Evolutionary conservation across 163 green algal species (phyloP).

Genomic region (Volvox carteri): DNA sequence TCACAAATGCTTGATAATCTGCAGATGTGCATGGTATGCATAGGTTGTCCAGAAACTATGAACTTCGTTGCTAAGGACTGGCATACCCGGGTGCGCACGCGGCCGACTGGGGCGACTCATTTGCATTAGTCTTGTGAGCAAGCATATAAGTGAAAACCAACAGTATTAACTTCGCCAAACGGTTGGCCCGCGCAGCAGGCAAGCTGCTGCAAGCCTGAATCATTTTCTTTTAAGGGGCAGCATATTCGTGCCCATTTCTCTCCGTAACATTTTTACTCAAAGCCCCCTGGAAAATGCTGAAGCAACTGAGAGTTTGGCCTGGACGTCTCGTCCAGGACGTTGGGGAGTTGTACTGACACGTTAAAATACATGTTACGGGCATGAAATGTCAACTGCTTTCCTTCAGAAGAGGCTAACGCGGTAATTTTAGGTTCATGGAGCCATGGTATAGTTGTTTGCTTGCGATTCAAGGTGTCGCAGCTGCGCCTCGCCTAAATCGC

Average conservation of each 20-base stretch:
- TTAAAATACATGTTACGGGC: too few species aligned
- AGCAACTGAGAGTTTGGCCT: too few species aligned
- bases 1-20: background rate
- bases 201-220: background rate
- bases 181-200: slow-evolving; percentile 9
- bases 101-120: background rate
- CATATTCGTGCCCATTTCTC: background rate
- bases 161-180: background rate
- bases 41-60: background rate
- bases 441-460: too few species aligned
- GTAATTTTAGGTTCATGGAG: too few species aligned
- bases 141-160: background rate
- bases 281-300: too few species aligned
- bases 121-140: background rate
- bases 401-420: too few species aligned
- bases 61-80: background rate
- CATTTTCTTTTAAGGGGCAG: background rate
- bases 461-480: too few species aligned
- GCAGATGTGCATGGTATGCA: background rate
- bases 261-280: background rate
- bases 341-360: too few species aligned
- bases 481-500: too few species aligned
- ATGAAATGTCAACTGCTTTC: too few species aligned
- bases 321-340: too few species aligned
- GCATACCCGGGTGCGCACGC: background rate